Evolutionary conservation across 2,329 filamentous ascomycete genomes (phyloP).

Genomic region (Penicillium sp.): DNA sequence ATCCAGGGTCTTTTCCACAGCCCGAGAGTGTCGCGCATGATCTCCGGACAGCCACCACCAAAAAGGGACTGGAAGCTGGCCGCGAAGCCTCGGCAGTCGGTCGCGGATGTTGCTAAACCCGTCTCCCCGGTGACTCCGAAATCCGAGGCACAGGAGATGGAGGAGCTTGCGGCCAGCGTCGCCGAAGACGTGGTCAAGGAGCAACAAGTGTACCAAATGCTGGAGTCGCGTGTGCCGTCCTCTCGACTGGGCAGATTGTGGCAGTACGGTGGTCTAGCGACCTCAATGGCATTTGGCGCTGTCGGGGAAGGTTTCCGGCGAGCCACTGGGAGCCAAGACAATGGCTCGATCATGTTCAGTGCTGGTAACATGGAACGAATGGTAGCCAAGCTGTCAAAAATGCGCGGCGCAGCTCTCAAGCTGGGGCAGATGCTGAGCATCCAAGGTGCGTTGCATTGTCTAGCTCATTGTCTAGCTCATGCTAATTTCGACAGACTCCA

Average conservation of each 20-base stretch:
- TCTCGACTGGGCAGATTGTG: slow-evolving; percentile 83
- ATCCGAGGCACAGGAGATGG: slow-evolving; percentile 42
- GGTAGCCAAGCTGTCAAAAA: slow-evolving; percentile 87
- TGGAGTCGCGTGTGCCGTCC: slow-evolving; percentile 87
- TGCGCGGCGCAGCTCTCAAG: slow-evolving; percentile 96
- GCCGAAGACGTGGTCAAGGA: slow-evolving; percentile 43
- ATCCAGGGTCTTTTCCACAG: slow-evolving; percentile 64
- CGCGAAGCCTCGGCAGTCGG: slow-evolving; percentile 1
- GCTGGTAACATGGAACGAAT: slow-evolving; percentile 88
- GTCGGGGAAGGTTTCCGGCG: slow-evolving; percentile 81
- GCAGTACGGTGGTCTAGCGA: slow-evolving; percentile 92
- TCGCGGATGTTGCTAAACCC: not conserved
- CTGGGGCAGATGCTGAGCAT: slow-evolving; percentile 98
- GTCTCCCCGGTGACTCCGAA: not conserved
- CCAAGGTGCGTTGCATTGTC: slow-evolving; percentile 56
- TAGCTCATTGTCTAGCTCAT: not conserved
- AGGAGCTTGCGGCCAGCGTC: slow-evolving; percentile 50
- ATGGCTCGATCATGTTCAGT: slow-evolving; percentile 82
- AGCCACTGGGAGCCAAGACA: slow-evolving; percentile 65
- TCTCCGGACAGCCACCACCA: slow-evolving; percentile 47
- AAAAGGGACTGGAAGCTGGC: slow-evolving; percentile 19
- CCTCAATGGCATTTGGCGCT: slow-evolving; percentile 92
- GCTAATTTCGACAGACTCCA: slow-evolving; percentile 62
- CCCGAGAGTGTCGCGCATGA: slow-evolving; percentile 56
- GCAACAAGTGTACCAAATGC: slow-evolving; percentile 62